Conservation (phyloP, 345 rosid species). For the Turritis glabra region DNA sequence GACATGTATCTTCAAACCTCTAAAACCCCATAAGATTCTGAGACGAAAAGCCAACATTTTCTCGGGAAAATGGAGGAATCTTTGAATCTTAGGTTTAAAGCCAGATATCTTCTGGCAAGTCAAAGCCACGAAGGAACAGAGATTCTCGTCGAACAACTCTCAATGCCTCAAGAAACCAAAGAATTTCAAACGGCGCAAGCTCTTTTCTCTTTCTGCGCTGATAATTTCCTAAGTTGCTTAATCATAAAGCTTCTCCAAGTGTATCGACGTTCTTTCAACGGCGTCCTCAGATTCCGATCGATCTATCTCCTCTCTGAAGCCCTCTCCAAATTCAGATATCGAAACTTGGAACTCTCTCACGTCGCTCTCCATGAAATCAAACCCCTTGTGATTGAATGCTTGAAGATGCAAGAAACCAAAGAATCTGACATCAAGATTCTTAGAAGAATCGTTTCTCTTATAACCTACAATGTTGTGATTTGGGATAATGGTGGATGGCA, state of each 20-base stretch:
- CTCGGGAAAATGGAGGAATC: not conserved
- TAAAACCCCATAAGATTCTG: no score
- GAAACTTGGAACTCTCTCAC: not conserved
- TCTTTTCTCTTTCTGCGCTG: not conserved
- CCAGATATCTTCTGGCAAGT: not conserved
- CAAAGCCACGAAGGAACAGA: not conserved
- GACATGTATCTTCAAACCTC: no score
- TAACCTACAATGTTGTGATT: not conserved
- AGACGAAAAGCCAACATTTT: no score
- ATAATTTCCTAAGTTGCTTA: constrained; percentile 3
- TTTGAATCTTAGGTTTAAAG: not conserved
- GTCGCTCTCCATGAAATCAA: not conserved
- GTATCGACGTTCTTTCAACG: not conserved
- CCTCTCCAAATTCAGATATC: not conserved
- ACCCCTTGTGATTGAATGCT: not conserved
- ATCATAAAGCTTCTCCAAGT: not conserved
- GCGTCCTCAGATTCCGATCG: not conserved
- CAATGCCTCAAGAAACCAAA: not conserved
- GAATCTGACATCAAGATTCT: not conserved
- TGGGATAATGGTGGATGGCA: not conserved
- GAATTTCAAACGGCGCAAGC: not conserved
- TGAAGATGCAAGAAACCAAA: not conserved
- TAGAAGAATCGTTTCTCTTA: not conserved
- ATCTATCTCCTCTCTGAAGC: not conserved
- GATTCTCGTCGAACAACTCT: not conserved